phyloP scores from a whole-genome alignment of 345 rosid genomes.

The Ailanthus altissimus region DNA sequence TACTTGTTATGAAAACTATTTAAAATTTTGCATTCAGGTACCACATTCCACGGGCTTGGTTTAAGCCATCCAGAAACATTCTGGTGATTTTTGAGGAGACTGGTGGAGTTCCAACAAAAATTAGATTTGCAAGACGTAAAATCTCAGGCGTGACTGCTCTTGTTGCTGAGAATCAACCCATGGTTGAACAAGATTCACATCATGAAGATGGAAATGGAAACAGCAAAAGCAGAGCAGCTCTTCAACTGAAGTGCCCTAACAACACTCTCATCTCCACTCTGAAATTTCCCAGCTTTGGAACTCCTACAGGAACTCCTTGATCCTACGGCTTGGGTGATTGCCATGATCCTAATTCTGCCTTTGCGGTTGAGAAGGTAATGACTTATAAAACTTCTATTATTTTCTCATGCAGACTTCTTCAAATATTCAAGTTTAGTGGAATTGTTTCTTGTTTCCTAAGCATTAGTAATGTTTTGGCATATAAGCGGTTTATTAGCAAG shows the following conservation, averaged over 20 bases:
- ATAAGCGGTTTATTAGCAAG: too few species aligned
- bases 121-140: constrained; percentile 66
- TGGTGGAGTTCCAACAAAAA: constrained; percentile 80
- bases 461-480: too few species aligned
- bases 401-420: too few species aligned
- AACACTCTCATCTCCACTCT: constrained; percentile 36
- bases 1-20: neutral
- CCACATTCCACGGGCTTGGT: constrained; percentile 95
- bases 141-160: constrained; percentile 37
- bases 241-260: constrained; percentile 47
- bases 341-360: constrained; percentile 49
- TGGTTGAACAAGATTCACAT: constrained; percentile 17
- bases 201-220: constrained; percentile 25
- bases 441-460: too few species aligned
- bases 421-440: too few species aligned
- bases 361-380: constrained; percentile 50
- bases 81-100: constrained; percentile 87
- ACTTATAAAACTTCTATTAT: neutral
- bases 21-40: constrained; percentile 50
- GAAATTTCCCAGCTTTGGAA: constrained; percentile 66
- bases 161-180: constrained; percentile 47
- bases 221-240: constrained; percentile 22
- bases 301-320: constrained; percentile 58
- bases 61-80: constrained; percentile 78
- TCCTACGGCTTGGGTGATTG: constrained; percentile 52